These are phyloP conservation scores for Candida frijolesensis DNA, from an alignment of 1,139 yeast species.

Conservation along the genomic window DNA sequence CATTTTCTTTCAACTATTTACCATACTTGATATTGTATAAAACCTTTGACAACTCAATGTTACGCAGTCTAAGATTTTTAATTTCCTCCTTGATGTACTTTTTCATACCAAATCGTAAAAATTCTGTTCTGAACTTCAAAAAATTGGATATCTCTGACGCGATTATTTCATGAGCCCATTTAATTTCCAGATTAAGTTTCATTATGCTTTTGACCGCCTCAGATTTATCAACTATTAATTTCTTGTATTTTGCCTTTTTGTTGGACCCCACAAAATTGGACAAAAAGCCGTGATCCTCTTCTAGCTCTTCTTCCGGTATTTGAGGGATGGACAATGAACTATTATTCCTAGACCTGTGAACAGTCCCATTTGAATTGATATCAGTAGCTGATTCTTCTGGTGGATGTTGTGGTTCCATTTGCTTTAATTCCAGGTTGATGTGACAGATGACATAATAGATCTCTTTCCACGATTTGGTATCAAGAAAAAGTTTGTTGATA, in stretches of 20 bases:
- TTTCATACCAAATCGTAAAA: slow-evolving; percentile 39
- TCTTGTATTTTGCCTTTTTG: slow-evolving; percentile 36
- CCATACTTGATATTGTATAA: slow-evolving; percentile 6
- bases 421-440: slow-evolving; percentile 33
- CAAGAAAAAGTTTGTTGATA: slow-evolving; percentile 39
- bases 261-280: slow-evolving; percentile 35
- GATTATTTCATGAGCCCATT: slow-evolving; percentile 54
- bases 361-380: neutral
- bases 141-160: slow-evolving; percentile 67
- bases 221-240: slow-evolving; percentile 31
- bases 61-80: slow-evolving; percentile 13
- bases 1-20: neutral
- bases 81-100: slow-evolving; percentile 26
- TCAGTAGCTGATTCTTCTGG: neutral
- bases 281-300: slow-evolving; percentile 32
- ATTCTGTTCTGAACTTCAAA: slow-evolving; percentile 49
- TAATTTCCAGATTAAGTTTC: slow-evolving; percentile 40
- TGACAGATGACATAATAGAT: slow-evolving; percentile 31
- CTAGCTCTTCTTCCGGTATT: slow-evolving; percentile 13
- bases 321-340: slow-evolving; percentile 15
- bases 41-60: slow-evolving; percentile 12
- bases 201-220: slow-evolving; percentile 37
- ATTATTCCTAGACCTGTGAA: slow-evolving; percentile 1
- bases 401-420: slow-evolving; percentile 12
- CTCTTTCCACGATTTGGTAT: slow-evolving; percentile 56